These are phyloP conservation scores for Leccinum barrowsii DNA, from an alignment of 768 basidiomycete genomes.

Conservation along the genomic window DNA sequence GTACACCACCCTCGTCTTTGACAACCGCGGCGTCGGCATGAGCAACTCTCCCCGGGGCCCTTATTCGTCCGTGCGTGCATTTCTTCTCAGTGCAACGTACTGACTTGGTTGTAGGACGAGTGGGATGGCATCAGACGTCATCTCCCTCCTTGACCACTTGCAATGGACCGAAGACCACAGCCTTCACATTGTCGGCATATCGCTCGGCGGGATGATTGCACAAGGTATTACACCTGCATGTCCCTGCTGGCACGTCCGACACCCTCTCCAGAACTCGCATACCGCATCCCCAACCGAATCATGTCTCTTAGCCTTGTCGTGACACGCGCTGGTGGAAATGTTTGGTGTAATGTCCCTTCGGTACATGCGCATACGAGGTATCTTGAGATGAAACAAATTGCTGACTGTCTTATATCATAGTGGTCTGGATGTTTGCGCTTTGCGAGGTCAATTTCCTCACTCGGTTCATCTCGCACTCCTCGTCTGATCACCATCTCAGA, in stretches of 20 bases:
- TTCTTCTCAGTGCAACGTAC: not conserved
- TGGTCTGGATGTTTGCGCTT: constrained; percentile 38
- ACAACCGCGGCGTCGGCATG: constrained; percentile 82
- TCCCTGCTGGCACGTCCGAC: not conserved
- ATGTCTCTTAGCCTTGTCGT: constrained; percentile 63
- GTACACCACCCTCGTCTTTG: constrained; percentile 70
- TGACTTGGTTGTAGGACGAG: constrained; percentile 46
- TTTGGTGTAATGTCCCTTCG: constrained; percentile 61
- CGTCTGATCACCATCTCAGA: constrained; percentile 29
- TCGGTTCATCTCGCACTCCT: not conserved
- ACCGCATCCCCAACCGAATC: constrained; percentile 62
- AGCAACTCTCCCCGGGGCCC: constrained; percentile 69
- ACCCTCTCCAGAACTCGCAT: constrained; percentile 55
- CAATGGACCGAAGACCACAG: constrained; percentile 64
- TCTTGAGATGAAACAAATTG: not conserved
- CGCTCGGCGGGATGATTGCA: constrained; percentile 82
- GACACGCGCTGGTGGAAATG: constrained; percentile 61
- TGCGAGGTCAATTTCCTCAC: constrained; percentile 25
- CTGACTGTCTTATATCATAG: constrained; percentile 25
- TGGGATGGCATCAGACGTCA: constrained; percentile 73
- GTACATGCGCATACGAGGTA: constrained; percentile 36
- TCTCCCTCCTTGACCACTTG: constrained; percentile 64
- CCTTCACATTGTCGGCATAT: constrained; percentile 70
- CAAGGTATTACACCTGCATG: constrained; percentile 46
- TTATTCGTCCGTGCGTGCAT: constrained; percentile 54